Conservation (phyloP, 768 basidiomycete species). For the Auricularia heimuer region DNA sequence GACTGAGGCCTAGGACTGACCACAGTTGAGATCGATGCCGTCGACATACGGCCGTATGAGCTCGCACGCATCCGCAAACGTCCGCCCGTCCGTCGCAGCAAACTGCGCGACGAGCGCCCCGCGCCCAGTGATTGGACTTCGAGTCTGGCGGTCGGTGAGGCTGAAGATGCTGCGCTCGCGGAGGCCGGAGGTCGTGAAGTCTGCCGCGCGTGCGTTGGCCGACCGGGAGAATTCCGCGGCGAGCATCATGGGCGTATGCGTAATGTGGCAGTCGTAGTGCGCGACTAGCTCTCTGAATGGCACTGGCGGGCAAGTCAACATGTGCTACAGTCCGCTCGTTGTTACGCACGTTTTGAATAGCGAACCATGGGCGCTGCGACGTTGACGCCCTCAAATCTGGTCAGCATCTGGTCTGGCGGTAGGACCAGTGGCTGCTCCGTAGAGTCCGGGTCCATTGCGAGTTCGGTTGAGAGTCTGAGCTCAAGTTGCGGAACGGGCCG, state of each 20-base stretch:
- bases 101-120: conserved; percentile 35
- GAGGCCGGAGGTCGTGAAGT: conserved; percentile 27
- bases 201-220: conserved; percentile 27
- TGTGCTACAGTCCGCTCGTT: too few relatives aligned
- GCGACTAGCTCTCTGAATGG: conserved; percentile 33
- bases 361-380: conserved; percentile 32
- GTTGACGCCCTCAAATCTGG: conserved; percentile 23
- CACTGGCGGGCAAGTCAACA: conserved; percentile 13
- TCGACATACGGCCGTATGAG: conserved; percentile 33
- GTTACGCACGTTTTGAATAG: conserved; percentile 27
- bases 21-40: conserved; percentile 38
- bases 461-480: too few relatives aligned
- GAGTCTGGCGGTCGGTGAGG: conserved; percentile 17
- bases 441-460: too few relatives aligned
- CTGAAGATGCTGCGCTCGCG: conserved; percentile 32
- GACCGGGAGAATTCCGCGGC: conserved; percentile 35
- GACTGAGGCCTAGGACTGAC: too few relatives aligned
- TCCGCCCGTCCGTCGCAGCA: conserved; percentile 29
- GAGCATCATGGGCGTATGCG: conserved; percentile 38
- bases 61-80: conserved; percentile 34
- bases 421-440: conserved; percentile 4
- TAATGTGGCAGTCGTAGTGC: conserved; percentile 33
- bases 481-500: too few relatives aligned
- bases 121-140: conserved; percentile 13
- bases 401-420: conserved; percentile 23